Base-by-base conservation (phyloP, 805 yeast genomes). In the Maudiozyma turicensis region DNA sequence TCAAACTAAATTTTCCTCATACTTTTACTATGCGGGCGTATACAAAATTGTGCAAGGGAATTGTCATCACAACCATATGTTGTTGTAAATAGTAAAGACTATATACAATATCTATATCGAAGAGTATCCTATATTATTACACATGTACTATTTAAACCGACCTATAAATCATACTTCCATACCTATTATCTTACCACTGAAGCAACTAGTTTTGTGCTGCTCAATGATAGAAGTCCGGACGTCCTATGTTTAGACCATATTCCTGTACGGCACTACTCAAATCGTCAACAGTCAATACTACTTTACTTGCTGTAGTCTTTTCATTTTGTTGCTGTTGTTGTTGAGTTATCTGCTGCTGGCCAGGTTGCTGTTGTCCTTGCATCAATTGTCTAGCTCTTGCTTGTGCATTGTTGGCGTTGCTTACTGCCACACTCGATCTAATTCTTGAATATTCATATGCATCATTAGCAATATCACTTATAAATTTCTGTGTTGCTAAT, bases 371-470 rank as follows among this genome's bases (percentile, higher is more conserved):
- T 64, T 71, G 87, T 44, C 87, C 86, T 44, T 86, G 83, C 59
- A 79, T 70, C 48, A 87, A 71, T 33, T 87, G 91, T 57, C 87
- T 77, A 0, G 93, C 95, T 59, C 95, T 74, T 1, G 81, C 84
- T 63, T 86, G 95, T 7, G 96, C 95, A 60, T 87, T 87, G 42
- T 86, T 75, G 5, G 95, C 80, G 58, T 84, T 82, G 58, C 86
- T 82, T n/a, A 90, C 95, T 0, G 96, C 81, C 10, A 88, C 80
- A 5, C 86, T 73, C n/a, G 93, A 86, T 53, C 98, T 76, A 55
- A 93, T 93, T 52, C 98, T 73, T 8, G 96, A 86, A 63, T 88
- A 90, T 64, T 93, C 99, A 63, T 88, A 93, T 0, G 99, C 97
- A 62, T 93, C 98, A 13, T 89, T 87, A 1, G 99, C 96, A 32